These are phyloP conservation scores for Lunasporangiospora selenospora DNA, from an alignment of 192 early-diverging fungal genomes.

Conservation along the genomic window DNA sequence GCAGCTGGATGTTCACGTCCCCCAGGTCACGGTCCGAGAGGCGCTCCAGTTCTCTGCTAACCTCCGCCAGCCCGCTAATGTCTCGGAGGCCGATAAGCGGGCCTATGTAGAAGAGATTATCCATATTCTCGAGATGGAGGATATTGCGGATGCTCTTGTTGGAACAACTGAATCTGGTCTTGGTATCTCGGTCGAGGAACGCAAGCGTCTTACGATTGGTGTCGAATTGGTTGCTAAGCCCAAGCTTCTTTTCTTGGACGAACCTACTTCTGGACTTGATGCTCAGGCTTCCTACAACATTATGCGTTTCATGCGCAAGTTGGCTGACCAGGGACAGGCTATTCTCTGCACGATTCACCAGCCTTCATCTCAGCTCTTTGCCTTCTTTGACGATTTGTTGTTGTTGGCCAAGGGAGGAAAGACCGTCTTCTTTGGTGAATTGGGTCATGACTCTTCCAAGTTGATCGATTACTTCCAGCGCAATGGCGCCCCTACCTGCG, in stretches of 20 bases:
- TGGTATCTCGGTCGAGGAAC: constrained; percentile 89
- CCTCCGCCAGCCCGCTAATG: constrained; percentile 71
- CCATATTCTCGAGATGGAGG: constrained; percentile 74
- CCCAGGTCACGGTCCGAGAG: constrained; percentile 80
- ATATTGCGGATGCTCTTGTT: constrained; percentile 74
- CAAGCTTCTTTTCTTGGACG: constrained; percentile 87
- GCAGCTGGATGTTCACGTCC: constrained; percentile 83
- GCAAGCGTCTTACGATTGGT: constrained; percentile 87
- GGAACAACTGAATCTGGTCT: constrained; percentile 72
- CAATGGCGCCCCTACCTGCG: constrained; percentile 72
- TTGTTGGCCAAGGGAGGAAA: constrained; percentile 81
- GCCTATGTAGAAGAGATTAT: constrained; percentile 81
- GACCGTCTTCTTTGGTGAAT: constrained; percentile 83
- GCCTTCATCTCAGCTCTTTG: constrained; percentile 84
- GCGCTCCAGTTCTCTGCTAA: constrained; percentile 78
- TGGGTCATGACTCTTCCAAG: constrained; percentile 68
- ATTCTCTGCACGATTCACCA: constrained; percentile 89
- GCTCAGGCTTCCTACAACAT: constrained; percentile 80
- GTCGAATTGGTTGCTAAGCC: constrained; percentile 84
- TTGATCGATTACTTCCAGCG: constrained; percentile 79
- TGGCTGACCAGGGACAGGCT: constrained; percentile 71
- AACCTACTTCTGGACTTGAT: constrained; percentile 87
- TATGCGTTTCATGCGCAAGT: constrained; percentile 72
- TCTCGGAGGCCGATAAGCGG: constrained; percentile 70
- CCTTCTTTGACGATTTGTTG: constrained; percentile 84